Evolutionary conservation across 257 asterid species (phyloP).

Genomic region (Nicotiana otophora): DNA sequence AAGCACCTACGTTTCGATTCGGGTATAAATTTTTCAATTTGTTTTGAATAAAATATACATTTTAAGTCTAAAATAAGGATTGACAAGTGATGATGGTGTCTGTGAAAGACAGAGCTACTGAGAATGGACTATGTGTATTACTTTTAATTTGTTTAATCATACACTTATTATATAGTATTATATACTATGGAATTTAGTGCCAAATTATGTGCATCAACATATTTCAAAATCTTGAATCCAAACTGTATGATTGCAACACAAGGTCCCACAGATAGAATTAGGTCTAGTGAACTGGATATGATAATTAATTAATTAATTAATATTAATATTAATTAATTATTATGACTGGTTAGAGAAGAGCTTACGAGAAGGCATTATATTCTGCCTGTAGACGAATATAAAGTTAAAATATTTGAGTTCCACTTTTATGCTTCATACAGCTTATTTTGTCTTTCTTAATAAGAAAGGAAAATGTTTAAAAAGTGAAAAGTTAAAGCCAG

Average conservation of each 20-base stretch:
- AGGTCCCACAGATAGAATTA: constrained; percentile 24
- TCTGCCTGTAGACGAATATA: neutral
- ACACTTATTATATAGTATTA: neutral
- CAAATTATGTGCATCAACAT: constrained; percentile 32
- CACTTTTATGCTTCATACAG: neutral
- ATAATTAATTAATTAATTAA: neutral
- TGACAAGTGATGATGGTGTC: neutral
- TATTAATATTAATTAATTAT: no score
- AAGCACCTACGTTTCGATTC: no score
- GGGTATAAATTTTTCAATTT: no score
- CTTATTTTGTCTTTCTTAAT: constrained; percentile 26
- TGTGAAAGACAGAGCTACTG: constrained; percentile 15
- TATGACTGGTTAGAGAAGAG: neutral
- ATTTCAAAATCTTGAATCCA: neutral
- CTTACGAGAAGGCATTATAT: no score
- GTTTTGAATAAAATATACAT: no score
- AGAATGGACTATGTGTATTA: constrained; percentile 21
- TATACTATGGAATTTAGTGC: constrained; percentile 34
- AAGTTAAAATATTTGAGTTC: neutral
- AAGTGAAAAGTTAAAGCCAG: neutral
- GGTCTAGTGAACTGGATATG: constrained; percentile 11
- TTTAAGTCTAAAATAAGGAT: neutral
- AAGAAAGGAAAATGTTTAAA: constrained; percentile 23
- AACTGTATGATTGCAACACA: constrained; percentile 25
- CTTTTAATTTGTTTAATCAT: neutral